These are phyloP conservation scores for Raffaelea albimanens DNA, from an alignment of 2,329 filamentous ascomycete species.

Conservation along the genomic window DNA sequence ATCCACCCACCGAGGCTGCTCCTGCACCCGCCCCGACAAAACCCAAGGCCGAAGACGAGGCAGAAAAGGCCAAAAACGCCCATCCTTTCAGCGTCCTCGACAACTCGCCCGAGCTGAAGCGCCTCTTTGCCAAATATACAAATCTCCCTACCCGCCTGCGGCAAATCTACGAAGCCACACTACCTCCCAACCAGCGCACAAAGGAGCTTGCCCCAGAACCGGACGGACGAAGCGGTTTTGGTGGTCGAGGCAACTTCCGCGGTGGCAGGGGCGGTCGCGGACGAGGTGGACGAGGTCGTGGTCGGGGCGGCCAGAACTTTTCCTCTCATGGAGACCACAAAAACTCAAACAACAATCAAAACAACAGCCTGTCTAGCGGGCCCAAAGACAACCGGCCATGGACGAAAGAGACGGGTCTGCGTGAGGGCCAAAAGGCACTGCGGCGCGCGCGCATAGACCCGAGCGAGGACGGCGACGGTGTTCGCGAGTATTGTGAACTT, in stretches of 20 bases:
- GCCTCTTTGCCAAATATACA: slow-evolving; percentile 45
- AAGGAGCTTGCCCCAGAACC: too few relatives aligned
- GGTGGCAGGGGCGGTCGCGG: not conserved
- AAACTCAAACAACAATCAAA: too few relatives aligned
- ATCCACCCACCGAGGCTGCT: slow-evolving; percentile 11
- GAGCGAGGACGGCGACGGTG: slow-evolving; percentile 46
- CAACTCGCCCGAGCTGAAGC: slow-evolving; percentile 36
- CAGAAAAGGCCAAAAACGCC: too few relatives aligned
- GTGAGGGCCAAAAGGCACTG: slow-evolving; percentile 44
- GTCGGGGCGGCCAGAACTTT: not conserved
- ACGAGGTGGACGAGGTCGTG: not conserved
- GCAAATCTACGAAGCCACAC: slow-evolving; percentile 39
- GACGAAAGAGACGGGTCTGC: slow-evolving; percentile 49
- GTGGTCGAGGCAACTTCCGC: too few relatives aligned
- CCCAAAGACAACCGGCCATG: slow-evolving; percentile 27
- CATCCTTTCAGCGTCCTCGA: slow-evolving; percentile 45
- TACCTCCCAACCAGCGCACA: slow-evolving; percentile 26
- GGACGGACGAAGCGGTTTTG: not conserved
- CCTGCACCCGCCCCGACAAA: not conserved
- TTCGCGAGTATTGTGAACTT: slow-evolving; percentile 52
- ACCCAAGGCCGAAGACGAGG: not conserved
- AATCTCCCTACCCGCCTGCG: slow-evolving; percentile 35
- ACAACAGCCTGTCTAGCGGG: not conserved
- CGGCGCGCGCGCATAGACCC: slow-evolving; percentile 38
- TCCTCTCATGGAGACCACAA: too few relatives aligned